Evolutionary conservation across 768 basidiomycete species (phyloP), one percentile per base, ranked within the genome.

Genomic region (Trichaptum fuscoviolaceum): DNA sequence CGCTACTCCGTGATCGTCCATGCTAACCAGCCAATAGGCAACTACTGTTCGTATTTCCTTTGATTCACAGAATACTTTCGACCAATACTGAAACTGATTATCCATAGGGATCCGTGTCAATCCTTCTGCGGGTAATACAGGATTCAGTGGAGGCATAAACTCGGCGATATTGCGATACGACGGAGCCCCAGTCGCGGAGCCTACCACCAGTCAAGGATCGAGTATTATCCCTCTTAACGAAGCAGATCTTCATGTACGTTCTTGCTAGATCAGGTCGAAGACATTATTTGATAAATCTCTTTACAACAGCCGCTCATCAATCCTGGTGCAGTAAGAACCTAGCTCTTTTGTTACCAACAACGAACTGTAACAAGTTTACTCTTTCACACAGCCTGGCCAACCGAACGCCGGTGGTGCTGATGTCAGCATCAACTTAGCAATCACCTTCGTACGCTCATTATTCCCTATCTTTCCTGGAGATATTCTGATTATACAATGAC

Each of bases 121-220:
- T 60, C 78, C 79, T 5, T 72, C 70, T 34, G 64, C 65, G 10
- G 74, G 74, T 1, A 0, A 73, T 1, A 66, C 67, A 17, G 69
- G 67, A 7, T 78, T 77, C 58, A 1, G 64, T 0, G 78, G 76
- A 20, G 85, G 84, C n/a, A 68, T 83, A 27, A 87, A 85, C 71
- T 84, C 82, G 10, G 87, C 83, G 0, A 84, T 86, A 60, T 73
- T 86, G 9, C 79, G 82, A 17, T 87, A 87, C 71, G 67, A 57
- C 15, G 82, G 83, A 20, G 83, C 82, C 0, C 70, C 73, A 5
- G 42, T 18, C 17, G 68, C 68, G 24, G 74, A 84, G 35, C 84
- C 85, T 0, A 79, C 76, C 0, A 80, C 78, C 1, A 72, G 63
- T 1, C 73, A 77, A 6, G 69, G 74, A 0, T 17, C 64, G 3